phyloP scores from a whole-genome alignment of 2,329 filamentous ascomycete genomes.

The Aspergillus sp. region DNA sequence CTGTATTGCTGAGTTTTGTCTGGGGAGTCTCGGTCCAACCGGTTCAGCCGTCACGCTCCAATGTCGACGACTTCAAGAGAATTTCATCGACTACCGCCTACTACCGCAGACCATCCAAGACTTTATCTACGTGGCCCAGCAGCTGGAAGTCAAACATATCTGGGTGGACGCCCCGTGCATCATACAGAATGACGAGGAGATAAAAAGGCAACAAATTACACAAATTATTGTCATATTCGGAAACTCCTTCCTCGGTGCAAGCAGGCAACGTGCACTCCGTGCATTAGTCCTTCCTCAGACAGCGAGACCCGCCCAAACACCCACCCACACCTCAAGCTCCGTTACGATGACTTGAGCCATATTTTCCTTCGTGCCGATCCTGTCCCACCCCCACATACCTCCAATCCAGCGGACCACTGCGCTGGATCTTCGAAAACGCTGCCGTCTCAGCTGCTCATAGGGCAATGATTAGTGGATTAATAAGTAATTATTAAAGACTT shows the following conservation, averaged over 20 bases:
- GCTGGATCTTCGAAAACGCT: too few species aligned
- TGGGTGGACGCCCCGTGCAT: background rate
- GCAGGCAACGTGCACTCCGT: too few species aligned
- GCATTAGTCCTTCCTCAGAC: too few species aligned
- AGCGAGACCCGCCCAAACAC: too few species aligned
- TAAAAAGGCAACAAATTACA: constrained; percentile 9
- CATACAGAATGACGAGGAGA: background rate
- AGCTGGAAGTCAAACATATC: background rate
- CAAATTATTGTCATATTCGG: constrained; percentile 4
- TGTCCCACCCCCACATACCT: too few species aligned
- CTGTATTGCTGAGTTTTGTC: constrained; percentile 57
- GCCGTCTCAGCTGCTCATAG: too few species aligned
- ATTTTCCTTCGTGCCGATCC: too few species aligned
- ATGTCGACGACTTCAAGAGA: background rate
- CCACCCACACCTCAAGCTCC: too few species aligned
- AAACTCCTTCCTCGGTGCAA: background rate
- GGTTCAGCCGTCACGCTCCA: background rate
- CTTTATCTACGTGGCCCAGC: background rate
- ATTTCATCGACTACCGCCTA: constrained; percentile 1
- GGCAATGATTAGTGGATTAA: too few species aligned
- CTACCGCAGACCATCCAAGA: constrained; percentile 1
- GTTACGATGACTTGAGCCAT: too few species aligned
- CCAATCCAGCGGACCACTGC: too few species aligned
- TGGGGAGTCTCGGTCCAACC: background rate
- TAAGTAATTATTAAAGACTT: too few species aligned